phyloP scores from a whole-genome alignment of 495 filamentous ascomycete species.

The Rhypophila decipiens region DNA sequence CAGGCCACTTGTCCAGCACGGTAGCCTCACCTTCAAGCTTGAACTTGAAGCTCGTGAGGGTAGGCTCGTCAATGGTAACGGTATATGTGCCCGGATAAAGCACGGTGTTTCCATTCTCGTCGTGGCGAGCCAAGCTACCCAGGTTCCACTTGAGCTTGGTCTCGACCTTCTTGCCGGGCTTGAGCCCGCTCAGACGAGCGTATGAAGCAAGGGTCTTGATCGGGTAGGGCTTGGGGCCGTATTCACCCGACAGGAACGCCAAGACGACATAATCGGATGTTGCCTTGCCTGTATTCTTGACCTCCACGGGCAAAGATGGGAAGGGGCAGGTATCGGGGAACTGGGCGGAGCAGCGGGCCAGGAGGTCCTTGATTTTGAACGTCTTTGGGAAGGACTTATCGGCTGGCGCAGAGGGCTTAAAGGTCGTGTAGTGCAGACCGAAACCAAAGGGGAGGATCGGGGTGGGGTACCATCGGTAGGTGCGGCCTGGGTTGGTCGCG shows the following conservation, averaged over 20 bases:
- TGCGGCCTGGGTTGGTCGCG: constrained; percentile 28
- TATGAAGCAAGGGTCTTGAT: constrained; percentile 57
- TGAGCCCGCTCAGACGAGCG: constrained; percentile 41
- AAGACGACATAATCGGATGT: constrained; percentile 54
- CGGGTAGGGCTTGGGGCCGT: constrained; percentile 53
- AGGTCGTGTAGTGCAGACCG: constrained; percentile 40
- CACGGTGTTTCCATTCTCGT: constrained; percentile 49
- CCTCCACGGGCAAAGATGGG: constrained; percentile 28
- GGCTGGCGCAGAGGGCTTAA: constrained; percentile 42
- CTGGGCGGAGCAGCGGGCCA: constrained; percentile 10
- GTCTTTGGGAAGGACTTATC: background rate
- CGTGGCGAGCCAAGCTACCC: constrained; percentile 49
- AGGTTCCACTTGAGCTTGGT: constrained; percentile 46
- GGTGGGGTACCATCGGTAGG: constrained; percentile 37
- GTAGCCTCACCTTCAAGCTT: constrained; percentile 34
- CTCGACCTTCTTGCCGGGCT: constrained; percentile 28
- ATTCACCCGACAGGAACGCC: constrained; percentile 46
- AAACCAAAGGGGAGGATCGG: constrained; percentile 42
- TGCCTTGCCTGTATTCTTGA: constrained; percentile 44
- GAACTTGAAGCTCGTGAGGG: constrained; percentile 29
- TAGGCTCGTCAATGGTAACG: constrained; percentile 42
- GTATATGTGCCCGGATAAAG: constrained; percentile 59
- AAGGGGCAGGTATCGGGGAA: constrained; percentile 36
- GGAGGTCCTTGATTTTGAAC: constrained; percentile 4
- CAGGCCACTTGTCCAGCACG: constrained; percentile 43